phyloP scores from a whole-genome alignment of 1,284 basidiomycete genomes.

The Irpex sp. region DNA sequence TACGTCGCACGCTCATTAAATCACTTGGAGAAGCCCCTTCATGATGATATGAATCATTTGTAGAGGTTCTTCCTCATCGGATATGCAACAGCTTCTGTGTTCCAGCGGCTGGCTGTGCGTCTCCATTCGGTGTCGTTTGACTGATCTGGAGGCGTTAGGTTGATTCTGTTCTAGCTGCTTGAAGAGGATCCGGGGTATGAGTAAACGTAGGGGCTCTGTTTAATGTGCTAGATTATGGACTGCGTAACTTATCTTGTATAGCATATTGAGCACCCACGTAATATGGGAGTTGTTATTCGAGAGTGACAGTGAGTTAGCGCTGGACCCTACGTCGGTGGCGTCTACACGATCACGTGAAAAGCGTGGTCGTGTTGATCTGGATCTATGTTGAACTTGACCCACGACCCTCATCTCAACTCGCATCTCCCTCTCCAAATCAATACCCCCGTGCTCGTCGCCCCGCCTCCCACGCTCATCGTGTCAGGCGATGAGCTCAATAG shows the following conservation, averaged over 20 bases:
- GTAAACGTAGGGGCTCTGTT: slow-evolving; percentile 11
- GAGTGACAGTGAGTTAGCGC: not conserved
- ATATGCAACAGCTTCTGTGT: slow-evolving; percentile 46
- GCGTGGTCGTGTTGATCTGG: not conserved
- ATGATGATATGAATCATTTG: not conserved
- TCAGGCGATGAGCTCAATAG: slow-evolving; percentile 25
- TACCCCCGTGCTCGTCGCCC: slow-evolving; percentile 4
- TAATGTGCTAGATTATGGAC: too few relatives aligned
- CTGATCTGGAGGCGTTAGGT: slow-evolving; percentile 26
- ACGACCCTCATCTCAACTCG: slow-evolving; percentile 1
- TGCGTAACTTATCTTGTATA: too few relatives aligned
- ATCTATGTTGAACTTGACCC: slow-evolving; percentile 8
- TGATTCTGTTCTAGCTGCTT: slow-evolving; percentile 48
- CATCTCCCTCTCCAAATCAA: slow-evolving; percentile 6
- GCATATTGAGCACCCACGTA: too few relatives aligned
- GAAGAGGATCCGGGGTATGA: slow-evolving; percentile 39
- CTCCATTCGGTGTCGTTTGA: not conserved
- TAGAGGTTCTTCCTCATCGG: slow-evolving; percentile 56
- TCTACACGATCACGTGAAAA: slow-evolving; percentile 10
- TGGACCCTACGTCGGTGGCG: not conserved
- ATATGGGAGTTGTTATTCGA: not conserved
- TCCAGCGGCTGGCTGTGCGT: slow-evolving; percentile 39
- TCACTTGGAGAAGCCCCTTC: too few relatives aligned
- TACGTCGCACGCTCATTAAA: slow-evolving; percentile 19
- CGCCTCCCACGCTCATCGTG: slow-evolving; percentile 12